phyloP scores from a whole-genome alignment of 306 rosid genomes.

The Pachyrhizus erosus region DNA sequence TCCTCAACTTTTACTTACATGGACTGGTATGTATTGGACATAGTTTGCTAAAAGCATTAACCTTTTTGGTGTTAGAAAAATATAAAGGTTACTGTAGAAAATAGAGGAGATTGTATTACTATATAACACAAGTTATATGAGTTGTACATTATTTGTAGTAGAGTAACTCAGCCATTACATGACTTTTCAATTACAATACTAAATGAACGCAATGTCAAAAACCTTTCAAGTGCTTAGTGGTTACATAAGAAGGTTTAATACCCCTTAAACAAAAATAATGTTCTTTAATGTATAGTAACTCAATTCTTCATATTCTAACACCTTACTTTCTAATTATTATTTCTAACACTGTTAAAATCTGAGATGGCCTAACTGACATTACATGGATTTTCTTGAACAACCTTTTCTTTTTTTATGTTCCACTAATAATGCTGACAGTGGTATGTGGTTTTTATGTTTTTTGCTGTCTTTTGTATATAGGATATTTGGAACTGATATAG shows the following conservation, averaged over 20 bases:
- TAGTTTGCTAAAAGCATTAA: slow-evolving; percentile 13
- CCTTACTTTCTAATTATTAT: background rate
- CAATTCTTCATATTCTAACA: background rate
- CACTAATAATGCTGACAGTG: background rate
- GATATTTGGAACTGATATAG: slow-evolving; percentile 85
- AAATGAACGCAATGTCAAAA: background rate
- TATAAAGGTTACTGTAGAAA: background rate
- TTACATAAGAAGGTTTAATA: background rate
- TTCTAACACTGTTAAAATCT: slow-evolving; percentile 1
- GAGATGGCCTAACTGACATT: background rate
- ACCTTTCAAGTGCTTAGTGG: background rate
- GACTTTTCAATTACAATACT: background rate
- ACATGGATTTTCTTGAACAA: background rate
- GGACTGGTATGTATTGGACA: slow-evolving; percentile 67
- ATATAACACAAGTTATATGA: background rate
- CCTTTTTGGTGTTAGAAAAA: background rate
- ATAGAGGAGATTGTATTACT: background rate
- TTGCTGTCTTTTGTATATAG: slow-evolving; percentile 35
- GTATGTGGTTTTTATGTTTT: background rate
- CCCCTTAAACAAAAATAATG: background rate
- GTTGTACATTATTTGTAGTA: background rate
- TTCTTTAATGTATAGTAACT: background rate
- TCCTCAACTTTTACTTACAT: slow-evolving; percentile 93
- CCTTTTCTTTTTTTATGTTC: background rate
- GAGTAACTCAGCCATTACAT: background rate